These are phyloP conservation scores for Colletotrichum gloeosporioides DNA, from an alignment of 2,329 filamentous ascomycete genomes.

Conservation along the genomic window DNA sequence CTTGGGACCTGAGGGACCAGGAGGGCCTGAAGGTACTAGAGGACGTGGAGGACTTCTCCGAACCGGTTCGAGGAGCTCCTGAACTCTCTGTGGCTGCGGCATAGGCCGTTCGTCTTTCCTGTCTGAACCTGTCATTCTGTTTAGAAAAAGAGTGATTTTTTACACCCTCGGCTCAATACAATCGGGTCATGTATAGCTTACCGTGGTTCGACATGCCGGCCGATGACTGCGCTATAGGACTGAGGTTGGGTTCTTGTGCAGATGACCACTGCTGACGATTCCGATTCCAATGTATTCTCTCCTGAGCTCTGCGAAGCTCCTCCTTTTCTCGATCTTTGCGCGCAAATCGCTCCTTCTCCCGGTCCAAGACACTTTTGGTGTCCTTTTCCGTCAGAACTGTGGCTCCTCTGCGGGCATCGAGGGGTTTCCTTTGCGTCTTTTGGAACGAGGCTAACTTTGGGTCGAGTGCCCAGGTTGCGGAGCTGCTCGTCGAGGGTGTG, in stretches of 20 bases:
- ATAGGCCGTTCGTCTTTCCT: neutral
- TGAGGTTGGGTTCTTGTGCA: conserved; percentile 52
- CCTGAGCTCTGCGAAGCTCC: conserved; percentile 35
- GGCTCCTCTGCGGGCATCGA: conserved; percentile 40
- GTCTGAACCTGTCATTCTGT: neutral
- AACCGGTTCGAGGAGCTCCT: conserved; percentile 20
- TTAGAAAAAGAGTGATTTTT: neutral
- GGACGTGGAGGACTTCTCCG: neutral
- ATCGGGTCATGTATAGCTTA: neutral
- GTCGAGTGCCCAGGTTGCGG: conserved; percentile 33
- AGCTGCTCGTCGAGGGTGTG: conserved; percentile 54
- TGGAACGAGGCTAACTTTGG: conserved; percentile 34
- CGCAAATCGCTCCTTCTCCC: conserved; percentile 44
- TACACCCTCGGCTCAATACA: neutral
- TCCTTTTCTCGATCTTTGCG: conserved; percentile 48
- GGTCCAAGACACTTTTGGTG: conserved; percentile 35
- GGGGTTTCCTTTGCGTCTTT: conserved; percentile 37
- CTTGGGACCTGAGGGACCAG: neutral
- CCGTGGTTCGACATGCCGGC: neutral
- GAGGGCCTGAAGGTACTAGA: neutral
- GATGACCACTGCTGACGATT: conserved; percentile 57
- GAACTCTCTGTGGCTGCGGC: neutral
- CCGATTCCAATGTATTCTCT: conserved; percentile 47
- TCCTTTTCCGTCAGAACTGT: conserved; percentile 52
- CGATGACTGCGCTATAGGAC: conserved; percentile 52